A percentile compares a stretch with the other conserved stretches of the same genome.
Conservation (phyloP, 768 basidiomycete species). For the Cystobasidium ongulense region DNA sequence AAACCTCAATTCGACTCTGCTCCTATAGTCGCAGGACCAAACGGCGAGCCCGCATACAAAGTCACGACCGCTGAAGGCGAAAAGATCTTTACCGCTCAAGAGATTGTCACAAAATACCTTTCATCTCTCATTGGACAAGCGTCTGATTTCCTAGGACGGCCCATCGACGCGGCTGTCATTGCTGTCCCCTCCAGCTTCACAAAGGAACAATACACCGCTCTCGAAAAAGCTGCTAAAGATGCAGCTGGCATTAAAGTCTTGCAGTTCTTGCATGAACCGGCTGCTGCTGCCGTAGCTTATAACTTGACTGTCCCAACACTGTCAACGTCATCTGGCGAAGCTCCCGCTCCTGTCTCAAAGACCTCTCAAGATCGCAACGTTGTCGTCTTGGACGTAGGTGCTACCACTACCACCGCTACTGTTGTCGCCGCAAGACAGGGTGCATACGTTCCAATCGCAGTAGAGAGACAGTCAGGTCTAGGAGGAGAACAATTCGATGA, state of each 20-base stretch:
- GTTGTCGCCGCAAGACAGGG: constrained; percentile 62
- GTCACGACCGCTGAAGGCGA: constrained; percentile 38
- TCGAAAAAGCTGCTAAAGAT: constrained; percentile 63
- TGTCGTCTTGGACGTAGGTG: constrained; percentile 71
- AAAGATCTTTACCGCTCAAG: constrained; percentile 69
- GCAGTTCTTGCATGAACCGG: constrained; percentile 79
- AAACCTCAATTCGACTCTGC: constrained; percentile 48
- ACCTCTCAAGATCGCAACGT: constrained; percentile 58
- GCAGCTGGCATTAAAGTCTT: constrained; percentile 70
- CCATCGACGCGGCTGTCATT: constrained; percentile 71
- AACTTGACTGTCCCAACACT: constrained; percentile 36
- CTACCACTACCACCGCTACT: constrained; percentile 61
- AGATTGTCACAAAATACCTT: constrained; percentile 78
- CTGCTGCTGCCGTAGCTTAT: constrained; percentile 57
- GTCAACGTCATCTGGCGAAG: constrained; percentile 35
- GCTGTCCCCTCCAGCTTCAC: constrained; percentile 70
- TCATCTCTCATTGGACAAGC: constrained; percentile 75
- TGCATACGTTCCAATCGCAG: constrained; percentile 62
- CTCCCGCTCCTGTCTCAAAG: constrained; percentile 43
- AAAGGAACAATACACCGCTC: constrained; percentile 58
- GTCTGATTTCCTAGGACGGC: constrained; percentile 69
- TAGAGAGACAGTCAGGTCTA: constrained; percentile 48
- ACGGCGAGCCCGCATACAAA: constrained; percentile 59
- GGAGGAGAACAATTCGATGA: constrained; percentile 70
- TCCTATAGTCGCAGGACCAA: constrained; percentile 58